phyloP scores from a whole-genome alignment of 140 eudicot species.

The Anethum foeniculum region DNA sequence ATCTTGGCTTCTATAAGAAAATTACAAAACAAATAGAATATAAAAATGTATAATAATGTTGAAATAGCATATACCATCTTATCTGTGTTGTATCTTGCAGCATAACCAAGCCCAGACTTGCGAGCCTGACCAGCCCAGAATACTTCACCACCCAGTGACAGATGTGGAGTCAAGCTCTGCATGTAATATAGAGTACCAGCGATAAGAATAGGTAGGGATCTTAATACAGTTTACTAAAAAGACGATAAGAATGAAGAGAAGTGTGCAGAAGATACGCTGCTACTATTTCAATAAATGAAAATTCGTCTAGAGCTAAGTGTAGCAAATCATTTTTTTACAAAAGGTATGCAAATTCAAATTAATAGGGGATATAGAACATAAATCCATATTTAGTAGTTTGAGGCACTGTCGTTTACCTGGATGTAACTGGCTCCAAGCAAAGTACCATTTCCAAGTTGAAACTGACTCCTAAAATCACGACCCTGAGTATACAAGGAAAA shows the following conservation, averaged over 20 bases:
- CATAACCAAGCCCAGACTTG: constrained; percentile 84
- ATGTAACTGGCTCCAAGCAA: constrained; percentile 88
- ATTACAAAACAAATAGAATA: not conserved
- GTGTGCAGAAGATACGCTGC: not conserved
- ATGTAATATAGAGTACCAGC: not conserved
- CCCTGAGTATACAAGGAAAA: constrained; percentile 45
- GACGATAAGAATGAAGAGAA: not conserved
- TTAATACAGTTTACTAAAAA: not conserved
- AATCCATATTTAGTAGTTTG: not conserved
- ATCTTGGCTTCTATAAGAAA: too few relatives aligned
- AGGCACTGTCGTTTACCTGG: constrained; percentile 44
- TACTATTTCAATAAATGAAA: not conserved
- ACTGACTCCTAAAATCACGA: constrained; percentile 72
- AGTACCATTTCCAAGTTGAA: constrained; percentile 83
- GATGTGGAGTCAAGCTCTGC: constrained; percentile 84
- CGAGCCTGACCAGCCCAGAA: constrained; percentile 98
- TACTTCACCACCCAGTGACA: constrained; percentile 89
- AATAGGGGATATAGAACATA: not conserved
- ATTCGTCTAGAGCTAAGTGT: not conserved
- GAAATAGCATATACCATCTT: constrained; percentile 50
- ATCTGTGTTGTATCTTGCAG: constrained; percentile 80
- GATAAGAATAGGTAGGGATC: not conserved
- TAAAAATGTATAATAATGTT: not conserved
- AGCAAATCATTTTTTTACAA: not conserved
- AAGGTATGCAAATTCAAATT: not conserved